These are phyloP conservation scores for Scheffersomyces amazonensis DNA, from an alignment of 805 yeast genomes.

Conservation along the genomic window DNA sequence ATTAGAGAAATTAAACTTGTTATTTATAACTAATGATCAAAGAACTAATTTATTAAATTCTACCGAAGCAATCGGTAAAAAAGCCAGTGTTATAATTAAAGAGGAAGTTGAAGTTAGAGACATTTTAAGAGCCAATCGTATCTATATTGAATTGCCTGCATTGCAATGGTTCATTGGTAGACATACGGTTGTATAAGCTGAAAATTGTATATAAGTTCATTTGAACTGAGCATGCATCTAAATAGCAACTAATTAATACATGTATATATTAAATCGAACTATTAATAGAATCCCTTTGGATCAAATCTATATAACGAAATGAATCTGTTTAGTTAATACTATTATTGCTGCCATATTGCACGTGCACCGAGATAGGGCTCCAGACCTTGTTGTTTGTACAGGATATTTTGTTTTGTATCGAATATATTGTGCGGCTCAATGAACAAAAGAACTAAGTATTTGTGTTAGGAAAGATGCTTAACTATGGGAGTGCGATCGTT, in stretches of 20 bases:
- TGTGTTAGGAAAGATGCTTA: too few relatives aligned
- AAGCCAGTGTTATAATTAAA: conserved; percentile 59
- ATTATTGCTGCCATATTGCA: too few relatives aligned
- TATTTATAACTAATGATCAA: conserved; percentile 65
- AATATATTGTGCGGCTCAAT: too few relatives aligned
- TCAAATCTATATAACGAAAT: too few relatives aligned
- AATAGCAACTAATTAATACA: too few relatives aligned
- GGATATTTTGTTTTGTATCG: too few relatives aligned
- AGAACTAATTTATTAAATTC: conserved; percentile 61
- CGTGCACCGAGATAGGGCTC: conserved; percentile 6
- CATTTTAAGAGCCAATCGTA: conserved; percentile 71
- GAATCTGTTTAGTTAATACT: too few relatives aligned
- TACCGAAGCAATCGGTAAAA: conserved; percentile 48
- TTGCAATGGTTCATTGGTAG: conserved; percentile 54
- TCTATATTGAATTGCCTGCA: conserved; percentile 71
- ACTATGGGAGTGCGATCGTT: too few relatives aligned
- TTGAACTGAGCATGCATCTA: too few relatives aligned
- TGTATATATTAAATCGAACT: too few relatives aligned
- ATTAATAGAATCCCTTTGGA: too few relatives aligned
- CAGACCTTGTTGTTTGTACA: conserved; percentile 1
- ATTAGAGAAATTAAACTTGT: conserved; percentile 49
- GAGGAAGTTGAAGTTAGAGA: conserved; percentile 85
- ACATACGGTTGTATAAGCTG: conserved; percentile 12
- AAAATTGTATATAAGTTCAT: background rate
- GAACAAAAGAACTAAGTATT: too few relatives aligned